Percentiles rank a stretch among this genome's conserved stretches.
Evolutionary conservation across 163 green algal genomes (phyloP).

Genomic region (Volvox carteri): DNA sequence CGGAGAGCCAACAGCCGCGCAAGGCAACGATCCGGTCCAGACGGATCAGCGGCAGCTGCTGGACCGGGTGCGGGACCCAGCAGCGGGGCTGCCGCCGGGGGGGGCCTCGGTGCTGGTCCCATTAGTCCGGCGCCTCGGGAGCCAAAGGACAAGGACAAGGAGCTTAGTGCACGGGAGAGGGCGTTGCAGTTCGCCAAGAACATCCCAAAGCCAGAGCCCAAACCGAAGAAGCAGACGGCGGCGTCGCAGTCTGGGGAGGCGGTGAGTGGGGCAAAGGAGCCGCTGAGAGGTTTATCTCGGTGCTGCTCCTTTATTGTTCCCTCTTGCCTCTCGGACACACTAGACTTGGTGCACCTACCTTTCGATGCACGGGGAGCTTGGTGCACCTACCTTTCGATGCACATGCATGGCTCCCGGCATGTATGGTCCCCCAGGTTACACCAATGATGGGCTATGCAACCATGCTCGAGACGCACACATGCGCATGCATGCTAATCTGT

Average conservation of each 20-base stretch:
- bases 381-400: too few species aligned
- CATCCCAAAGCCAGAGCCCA: constrained; percentile 63
- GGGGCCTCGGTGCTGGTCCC: background rate
- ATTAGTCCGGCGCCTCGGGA: constrained; percentile 15
- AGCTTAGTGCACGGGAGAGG: constrained; percentile 40
- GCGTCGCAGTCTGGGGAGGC: background rate
- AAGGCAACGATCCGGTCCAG: constrained; percentile 18
- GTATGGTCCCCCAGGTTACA: too few species aligned
- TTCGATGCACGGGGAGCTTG: too few species aligned
- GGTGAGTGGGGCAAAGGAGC: background rate
- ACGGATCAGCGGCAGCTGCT: too few species aligned
- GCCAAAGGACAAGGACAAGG: constrained; percentile 35
- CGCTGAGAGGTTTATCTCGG: too few species aligned
- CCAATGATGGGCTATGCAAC: too few species aligned
- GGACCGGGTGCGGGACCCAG: background rate
- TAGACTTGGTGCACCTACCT: too few species aligned
- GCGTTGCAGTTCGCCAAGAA: constrained; percentile 65
- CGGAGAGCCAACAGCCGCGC: constrained; percentile 47
- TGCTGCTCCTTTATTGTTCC: too few species aligned
- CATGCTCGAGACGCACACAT: too few species aligned
- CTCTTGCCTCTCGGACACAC: too few species aligned
- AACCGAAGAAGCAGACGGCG: constrained; percentile 31
- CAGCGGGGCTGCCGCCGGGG: background rate
- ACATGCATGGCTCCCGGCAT: too few species aligned
- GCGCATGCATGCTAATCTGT: too few species aligned